Percentiles rank a stretch among this genome's conserved stretches.
Conservation (phyloP, 2,329 filamentous ascomycete species). For the Aspergillus sp. region DNA sequence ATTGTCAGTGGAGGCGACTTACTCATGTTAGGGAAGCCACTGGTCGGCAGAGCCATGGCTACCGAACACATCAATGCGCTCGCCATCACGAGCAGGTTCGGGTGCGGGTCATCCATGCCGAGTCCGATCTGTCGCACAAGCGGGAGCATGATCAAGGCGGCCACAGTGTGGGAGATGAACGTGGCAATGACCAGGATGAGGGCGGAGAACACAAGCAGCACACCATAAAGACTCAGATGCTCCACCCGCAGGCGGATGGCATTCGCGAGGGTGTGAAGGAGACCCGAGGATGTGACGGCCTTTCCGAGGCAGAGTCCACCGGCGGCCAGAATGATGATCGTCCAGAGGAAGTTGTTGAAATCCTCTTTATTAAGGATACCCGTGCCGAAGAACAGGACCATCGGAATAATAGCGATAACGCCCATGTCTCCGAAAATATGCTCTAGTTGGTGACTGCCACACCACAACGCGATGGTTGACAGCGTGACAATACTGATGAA, state of each 20-base stretch:
- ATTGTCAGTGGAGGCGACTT: constrained; percentile 47
- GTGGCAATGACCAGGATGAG: constrained; percentile 92
- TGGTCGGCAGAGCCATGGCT: constrained; percentile 95
- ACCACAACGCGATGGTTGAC: constrained; percentile 87
- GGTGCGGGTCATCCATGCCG: constrained; percentile 84
- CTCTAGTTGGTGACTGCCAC: constrained; percentile 85
- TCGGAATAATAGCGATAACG: constrained; percentile 92
- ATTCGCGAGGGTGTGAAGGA: constrained; percentile 83
- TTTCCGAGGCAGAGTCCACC: constrained; percentile 91
- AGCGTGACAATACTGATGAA: constrained; percentile 87
- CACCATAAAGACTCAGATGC: constrained; percentile 78
- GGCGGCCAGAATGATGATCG: constrained; percentile 96
- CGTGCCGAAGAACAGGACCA: constrained; percentile 94
- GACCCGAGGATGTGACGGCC: constrained; percentile 87
- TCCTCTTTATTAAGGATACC: constrained; percentile 97
- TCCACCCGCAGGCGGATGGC: constrained; percentile 74
- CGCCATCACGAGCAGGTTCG: constrained; percentile 93
- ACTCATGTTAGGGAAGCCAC: constrained; percentile 99
- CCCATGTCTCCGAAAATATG: constrained; percentile 94
- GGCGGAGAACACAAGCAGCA: constrained; percentile 80
- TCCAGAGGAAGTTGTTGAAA: constrained; percentile 99
- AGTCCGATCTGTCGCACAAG: constrained; percentile 84
- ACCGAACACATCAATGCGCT: constrained; percentile 94
- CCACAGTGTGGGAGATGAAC: constrained; percentile 97
- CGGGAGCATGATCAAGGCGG: constrained; percentile 89